Evolutionary conservation across 192 early-diverging fungal genomes (phyloP).

Genomic region (Haplosporangium gracile): DNA sequence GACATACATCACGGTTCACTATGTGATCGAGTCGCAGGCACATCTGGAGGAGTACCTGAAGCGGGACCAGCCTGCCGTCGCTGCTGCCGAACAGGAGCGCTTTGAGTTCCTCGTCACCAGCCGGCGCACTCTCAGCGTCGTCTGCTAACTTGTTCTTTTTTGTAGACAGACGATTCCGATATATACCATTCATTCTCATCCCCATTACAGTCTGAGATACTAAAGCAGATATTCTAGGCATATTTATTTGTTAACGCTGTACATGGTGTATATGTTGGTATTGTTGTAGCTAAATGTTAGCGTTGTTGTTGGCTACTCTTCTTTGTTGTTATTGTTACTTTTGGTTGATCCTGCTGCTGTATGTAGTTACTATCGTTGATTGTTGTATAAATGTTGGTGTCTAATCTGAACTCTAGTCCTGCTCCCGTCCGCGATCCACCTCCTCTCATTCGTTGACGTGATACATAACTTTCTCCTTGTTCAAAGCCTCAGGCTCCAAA

Average conservation of each 20-base stretch:
- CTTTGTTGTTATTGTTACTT: neutral
- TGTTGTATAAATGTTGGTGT: neutral
- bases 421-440: neutral
- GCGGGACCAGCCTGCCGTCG: constrained; percentile 36
- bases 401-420: neutral
- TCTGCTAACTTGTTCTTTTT: constrained; percentile 25
- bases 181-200: neutral
- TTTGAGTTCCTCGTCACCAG: constrained; percentile 55
- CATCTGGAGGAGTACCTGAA: constrained; percentile 38
- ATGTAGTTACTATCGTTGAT: neutral
- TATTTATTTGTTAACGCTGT: neutral
- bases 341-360: neutral
- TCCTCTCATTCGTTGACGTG: neutral
- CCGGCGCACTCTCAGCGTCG: constrained; percentile 50
- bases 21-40: constrained; percentile 46
- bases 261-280: neutral
- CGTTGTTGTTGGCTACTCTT: neutral
- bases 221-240: too few relatives aligned
- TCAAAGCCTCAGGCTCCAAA: constrained; percentile 41
- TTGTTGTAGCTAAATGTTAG: neutral
- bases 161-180: neutral
- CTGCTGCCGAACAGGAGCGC: constrained; percentile 43
- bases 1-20: constrained; percentile 56
- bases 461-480: constrained; percentile 16
- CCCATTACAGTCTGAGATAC: too few relatives aligned